A percentile compares a stretch with the other conserved stretches of the same genome.
Evolutionary conservation across 192 early-diverging fungal species (phyloP).

Genomic region (Phlyctochytrium planicorne): DNA sequence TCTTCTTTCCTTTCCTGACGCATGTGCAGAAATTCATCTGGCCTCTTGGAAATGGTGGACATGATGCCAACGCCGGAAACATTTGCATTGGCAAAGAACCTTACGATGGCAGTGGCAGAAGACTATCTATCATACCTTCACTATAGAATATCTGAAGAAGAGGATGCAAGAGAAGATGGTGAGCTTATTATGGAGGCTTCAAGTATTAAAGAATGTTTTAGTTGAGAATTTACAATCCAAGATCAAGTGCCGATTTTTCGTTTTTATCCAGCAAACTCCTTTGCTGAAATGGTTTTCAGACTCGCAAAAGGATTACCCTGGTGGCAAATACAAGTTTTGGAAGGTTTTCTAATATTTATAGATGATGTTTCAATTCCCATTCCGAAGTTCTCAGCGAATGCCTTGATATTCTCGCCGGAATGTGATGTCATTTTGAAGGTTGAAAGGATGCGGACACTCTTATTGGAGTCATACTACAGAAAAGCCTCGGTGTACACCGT

Average conservation of each 20-base stretch:
- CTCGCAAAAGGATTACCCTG: neutral
- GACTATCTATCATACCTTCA: neutral
- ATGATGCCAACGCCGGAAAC: conserved; percentile 1
- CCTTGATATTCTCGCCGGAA: neutral
- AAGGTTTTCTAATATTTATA: neutral
- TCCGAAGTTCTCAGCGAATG: neutral
- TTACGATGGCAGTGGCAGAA: neutral
- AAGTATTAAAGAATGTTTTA: neutral
- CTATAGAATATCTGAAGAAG: neutral
- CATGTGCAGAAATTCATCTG: neutral
- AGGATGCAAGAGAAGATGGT: neutral
- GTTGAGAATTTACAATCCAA: neutral
- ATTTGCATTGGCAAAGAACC: neutral
- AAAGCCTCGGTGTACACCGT: conserved; percentile 4
- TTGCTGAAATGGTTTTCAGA: neutral
- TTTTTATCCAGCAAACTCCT: conserved; percentile 2
- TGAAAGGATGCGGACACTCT: neutral
- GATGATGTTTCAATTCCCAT: conserved; percentile 1
- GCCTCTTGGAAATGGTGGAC: neutral
- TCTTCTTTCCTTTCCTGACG: neutral
- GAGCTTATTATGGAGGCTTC: neutral
- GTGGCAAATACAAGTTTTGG: conserved; percentile 10
- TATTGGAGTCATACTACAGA: neutral
- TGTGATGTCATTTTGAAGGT: neutral
- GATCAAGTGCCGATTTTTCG: conserved; percentile 12